Conservation (phyloP, 140 eudicot species). For the Anethum foeniculum region DNA sequence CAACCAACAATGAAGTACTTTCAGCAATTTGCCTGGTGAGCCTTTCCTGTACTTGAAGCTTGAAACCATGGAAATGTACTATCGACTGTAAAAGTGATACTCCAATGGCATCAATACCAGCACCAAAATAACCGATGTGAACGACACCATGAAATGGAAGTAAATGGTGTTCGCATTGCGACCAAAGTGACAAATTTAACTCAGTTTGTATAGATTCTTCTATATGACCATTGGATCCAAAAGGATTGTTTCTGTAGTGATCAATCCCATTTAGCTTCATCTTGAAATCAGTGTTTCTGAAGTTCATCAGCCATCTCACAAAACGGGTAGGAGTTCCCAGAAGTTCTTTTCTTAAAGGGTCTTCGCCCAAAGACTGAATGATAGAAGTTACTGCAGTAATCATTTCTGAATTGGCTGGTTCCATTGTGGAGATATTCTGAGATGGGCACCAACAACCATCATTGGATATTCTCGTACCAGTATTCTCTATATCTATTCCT, state of each 20-base stretch:
- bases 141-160: constrained; percentile 92
- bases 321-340: constrained; percentile 64
- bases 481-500: too few relatives aligned
- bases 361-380: constrained; percentile 63
- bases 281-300: constrained; percentile 46
- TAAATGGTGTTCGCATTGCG: constrained; percentile 92
- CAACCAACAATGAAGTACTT: constrained; percentile 59
- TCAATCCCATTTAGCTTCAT: constrained; percentile 55
- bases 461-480: background rate
- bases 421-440: constrained; percentile 28
- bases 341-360: constrained; percentile 71
- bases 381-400: constrained; percentile 51
- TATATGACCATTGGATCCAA: constrained; percentile 15
- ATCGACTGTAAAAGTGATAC: constrained; percentile 66
- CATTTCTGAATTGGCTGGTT: constrained; percentile 34
- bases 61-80: constrained; percentile 83
- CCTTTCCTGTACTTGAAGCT: constrained; percentile 95
- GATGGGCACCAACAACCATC: constrained; percentile 77
- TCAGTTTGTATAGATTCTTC: constrained; percentile 39
- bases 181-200: constrained; percentile 67
- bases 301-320: constrained; percentile 70
- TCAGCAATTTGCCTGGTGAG: constrained; percentile 93
- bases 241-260: constrained; percentile 12
- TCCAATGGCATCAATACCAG: constrained; percentile 34
- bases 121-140: constrained; percentile 63